Evolutionary conservation across 345 rosid species (phyloP).

Genomic region (Corymbia maculata): DNA sequence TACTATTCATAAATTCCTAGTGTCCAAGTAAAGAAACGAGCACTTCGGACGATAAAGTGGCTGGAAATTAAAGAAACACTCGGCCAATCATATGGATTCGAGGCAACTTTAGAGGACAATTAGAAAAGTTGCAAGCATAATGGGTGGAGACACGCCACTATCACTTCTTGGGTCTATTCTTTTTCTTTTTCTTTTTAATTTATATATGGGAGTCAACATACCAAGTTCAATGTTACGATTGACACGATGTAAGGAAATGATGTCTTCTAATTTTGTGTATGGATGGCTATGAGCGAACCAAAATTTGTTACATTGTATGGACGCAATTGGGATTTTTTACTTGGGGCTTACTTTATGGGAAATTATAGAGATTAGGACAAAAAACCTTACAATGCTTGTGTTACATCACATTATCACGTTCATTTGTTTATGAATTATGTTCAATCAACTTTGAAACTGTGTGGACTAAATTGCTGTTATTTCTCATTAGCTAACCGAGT

Average conservation of each 20-base stretch:
- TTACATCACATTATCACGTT: not conserved
- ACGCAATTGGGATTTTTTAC: not conserved
- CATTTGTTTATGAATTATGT: not conserved
- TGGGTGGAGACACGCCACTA: not conserved
- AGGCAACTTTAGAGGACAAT: not conserved
- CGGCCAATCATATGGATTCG: not conserved
- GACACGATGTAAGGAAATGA: not conserved
- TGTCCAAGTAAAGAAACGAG: not conserved
- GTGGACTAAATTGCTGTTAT: not conserved
- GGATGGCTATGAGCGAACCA: not conserved
- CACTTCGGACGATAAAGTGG: not conserved
- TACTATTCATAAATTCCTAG: not conserved
- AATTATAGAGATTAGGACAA: not conserved
- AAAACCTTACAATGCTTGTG: not conserved
- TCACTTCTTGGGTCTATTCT: not conserved
- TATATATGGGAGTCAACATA: not conserved
- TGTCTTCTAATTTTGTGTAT: not conserved
- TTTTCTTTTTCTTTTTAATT: too few relatives aligned
- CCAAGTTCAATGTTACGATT: not conserved
- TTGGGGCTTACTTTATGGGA: not conserved
- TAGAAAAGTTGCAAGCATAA: not conserved
- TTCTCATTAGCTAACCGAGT: not conserved
- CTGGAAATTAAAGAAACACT: not conserved
- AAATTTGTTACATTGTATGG: not conserved
- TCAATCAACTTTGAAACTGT: not conserved